Conservation (phyloP, 768 basidiomycete species). For the Symmetrospora coprosmae region DNA sequence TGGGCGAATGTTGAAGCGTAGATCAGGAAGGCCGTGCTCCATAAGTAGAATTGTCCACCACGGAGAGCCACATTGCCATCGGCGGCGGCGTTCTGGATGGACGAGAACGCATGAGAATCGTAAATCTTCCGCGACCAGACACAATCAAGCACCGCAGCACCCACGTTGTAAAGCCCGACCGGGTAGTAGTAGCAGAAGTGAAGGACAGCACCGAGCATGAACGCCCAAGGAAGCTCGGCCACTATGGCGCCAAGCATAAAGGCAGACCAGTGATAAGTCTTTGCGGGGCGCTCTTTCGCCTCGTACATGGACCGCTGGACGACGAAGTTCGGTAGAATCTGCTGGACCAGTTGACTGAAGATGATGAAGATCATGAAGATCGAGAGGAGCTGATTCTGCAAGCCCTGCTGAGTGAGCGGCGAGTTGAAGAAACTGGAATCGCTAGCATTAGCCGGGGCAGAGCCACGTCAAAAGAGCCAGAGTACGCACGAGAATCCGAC, state of each 20-base stretch:
- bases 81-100: conserved; percentile 30
- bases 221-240: conserved; percentile 21
- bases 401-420: conserved; percentile 34
- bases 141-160: no score
- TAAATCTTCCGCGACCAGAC: no score
- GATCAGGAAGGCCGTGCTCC: conserved; percentile 37
- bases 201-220: conserved; percentile 34
- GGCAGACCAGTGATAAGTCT: conserved; percentile 48
- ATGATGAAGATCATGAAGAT: conserved; percentile 35
- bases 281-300: conserved; percentile 52
- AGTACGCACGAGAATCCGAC: conserved; percentile 6
- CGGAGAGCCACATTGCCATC: conserved; percentile 42
- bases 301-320: conserved; percentile 50
- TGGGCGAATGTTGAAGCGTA: conserved; percentile 39
- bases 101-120: no score
- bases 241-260: conserved; percentile 13
- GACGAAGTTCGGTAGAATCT: conserved; percentile 51
- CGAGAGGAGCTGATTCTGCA: conserved; percentile 35
- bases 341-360: conserved; percentile 37
- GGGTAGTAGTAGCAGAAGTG: conserved; percentile 39
- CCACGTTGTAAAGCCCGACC: conserved; percentile 31
- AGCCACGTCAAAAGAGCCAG: conserved; percentile 24
- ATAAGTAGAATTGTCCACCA: conserved; percentile 20
- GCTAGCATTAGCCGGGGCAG: conserved; percentile 32
- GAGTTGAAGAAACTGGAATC: conserved; percentile 39